Percentiles rank a stretch among this genome's conserved stretches.
Conservation (phyloP, 345 rosid species). For the Limnanthes douglasii region DNA sequence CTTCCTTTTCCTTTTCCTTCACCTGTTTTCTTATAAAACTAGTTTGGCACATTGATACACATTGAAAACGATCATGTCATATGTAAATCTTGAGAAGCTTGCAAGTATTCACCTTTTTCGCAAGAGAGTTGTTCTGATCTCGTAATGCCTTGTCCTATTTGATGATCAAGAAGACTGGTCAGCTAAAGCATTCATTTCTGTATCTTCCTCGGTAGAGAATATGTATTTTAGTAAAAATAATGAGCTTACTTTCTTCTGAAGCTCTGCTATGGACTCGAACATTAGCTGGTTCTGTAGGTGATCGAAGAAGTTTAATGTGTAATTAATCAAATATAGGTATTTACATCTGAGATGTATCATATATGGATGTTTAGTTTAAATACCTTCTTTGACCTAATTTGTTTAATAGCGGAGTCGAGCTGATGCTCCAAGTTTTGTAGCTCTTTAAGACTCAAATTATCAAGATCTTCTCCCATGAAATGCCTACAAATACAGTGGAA, state of each 20-base stretch:
- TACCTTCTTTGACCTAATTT: constrained; percentile 60
- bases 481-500: constrained; percentile 59
- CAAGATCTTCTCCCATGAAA: constrained; percentile 83
- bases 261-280: constrained; percentile 64
- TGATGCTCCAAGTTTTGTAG: constrained; percentile 82
- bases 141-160: constrained; percentile 63
- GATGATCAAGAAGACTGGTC: background rate
- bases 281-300: constrained; percentile 58
- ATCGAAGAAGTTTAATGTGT: background rate
- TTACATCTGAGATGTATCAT: background rate
- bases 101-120: constrained; percentile 42
- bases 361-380: background rate
- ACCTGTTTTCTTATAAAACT: constrained; percentile 23
- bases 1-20: constrained; percentile 54
- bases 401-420: constrained; percentile 60
- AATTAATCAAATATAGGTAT: background rate
- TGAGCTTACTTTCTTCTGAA: constrained; percentile 63
- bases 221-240: background rate
- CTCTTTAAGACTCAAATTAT: constrained; percentile 48
- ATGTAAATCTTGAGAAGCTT: background rate
- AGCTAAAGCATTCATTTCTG: background rate
- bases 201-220: background rate
- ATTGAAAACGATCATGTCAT: background rate
- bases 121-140: constrained; percentile 53
- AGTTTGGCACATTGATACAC: background rate